phyloP scores from a whole-genome alignment of 2,329 filamentous ascomycete genomes.

The Fonsecaea nubica region DNA sequence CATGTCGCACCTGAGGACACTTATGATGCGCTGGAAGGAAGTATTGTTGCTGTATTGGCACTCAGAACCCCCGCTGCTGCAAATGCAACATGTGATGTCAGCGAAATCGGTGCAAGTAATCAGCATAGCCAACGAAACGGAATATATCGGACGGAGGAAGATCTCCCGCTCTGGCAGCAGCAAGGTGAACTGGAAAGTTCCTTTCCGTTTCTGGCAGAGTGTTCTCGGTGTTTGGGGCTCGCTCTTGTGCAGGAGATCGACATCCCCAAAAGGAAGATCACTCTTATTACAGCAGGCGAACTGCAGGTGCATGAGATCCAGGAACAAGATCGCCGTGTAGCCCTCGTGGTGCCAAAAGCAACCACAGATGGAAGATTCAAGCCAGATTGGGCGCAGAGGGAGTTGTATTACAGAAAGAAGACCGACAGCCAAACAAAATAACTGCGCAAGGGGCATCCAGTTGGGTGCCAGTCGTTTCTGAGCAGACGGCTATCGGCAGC shows the following conservation, averaged over 20 bases:
- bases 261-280: conserved; percentile 25
- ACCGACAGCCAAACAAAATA: conserved; percentile 2
- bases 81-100: not conserved
- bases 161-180: conserved; percentile 23
- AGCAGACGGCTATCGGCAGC: conserved; percentile 7
- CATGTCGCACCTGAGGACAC: conserved; percentile 56
- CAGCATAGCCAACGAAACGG: not conserved
- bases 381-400: conserved; percentile 28
- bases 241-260: conserved; percentile 32
- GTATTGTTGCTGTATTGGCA: conserved; percentile 60
- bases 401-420: conserved; percentile 20
- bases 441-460: not conserved
- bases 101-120: conserved; percentile 8
- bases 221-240: conserved; percentile 30
- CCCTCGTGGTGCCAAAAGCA: conserved; percentile 33
- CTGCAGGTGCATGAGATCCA: conserved; percentile 18
- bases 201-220: conserved; percentile 25
- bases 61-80: conserved; percentile 9
- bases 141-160: conserved; percentile 28
- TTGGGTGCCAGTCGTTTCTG: not conserved
- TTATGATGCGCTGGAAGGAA: conserved; percentile 59
- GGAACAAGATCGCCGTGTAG: conserved; percentile 23
- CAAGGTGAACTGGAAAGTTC: not conserved
- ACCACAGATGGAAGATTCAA: conserved; percentile 33
- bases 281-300: conserved; percentile 17